Evolutionary conservation across 345 rosid genomes (phyloP).

Genomic region (Boechera retrofracta): DNA sequence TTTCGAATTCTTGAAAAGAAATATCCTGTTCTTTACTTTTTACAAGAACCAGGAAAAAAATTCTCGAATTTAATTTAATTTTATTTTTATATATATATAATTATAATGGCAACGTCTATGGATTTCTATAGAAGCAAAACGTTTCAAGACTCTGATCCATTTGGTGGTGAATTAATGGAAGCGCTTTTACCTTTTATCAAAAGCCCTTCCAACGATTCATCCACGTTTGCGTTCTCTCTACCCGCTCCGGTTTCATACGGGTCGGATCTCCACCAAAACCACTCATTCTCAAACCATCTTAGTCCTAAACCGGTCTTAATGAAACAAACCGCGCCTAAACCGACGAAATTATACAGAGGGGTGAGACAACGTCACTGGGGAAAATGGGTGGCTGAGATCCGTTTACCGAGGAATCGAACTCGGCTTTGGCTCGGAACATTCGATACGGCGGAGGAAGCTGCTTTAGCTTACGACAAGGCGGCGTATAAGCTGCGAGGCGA

Average conservation of each 20-base stretch:
- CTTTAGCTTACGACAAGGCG: slow-evolving; percentile 88
- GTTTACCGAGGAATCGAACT: slow-evolving; percentile 87
- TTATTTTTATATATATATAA: too few relatives aligned
- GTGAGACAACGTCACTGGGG: slow-evolving; percentile 99
- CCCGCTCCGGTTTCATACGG: slow-evolving; percentile 38
- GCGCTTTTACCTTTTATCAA: slow-evolving; percentile 94
- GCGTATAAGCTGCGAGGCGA: slow-evolving; percentile 92
- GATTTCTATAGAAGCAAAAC: slow-evolving; percentile 61
- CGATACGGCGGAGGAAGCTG: slow-evolving; percentile 97
- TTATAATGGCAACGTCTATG: slow-evolving; percentile 54
- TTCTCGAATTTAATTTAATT: too few relatives aligned
- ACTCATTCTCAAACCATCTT: slow-evolving; percentile 37
- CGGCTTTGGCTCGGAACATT: slow-evolving; percentile 98
- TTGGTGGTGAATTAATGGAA: slow-evolving; percentile 87
- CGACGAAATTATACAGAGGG: slow-evolving; percentile 82
- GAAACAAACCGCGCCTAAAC: slow-evolving; percentile 62
- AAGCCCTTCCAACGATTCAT: slow-evolving; percentile 46
- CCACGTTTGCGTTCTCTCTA: slow-evolving; percentile 37
- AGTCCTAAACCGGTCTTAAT: slow-evolving; percentile 63
- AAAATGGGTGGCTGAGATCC: slow-evolving; percentile 98
- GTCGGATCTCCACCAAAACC: slow-evolving; percentile 45
- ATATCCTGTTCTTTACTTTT: slow-evolving; percentile 50
- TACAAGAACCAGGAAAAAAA: slow-evolving; percentile 44
- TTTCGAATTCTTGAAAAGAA: neutral
- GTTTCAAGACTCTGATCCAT: slow-evolving; percentile 50